A percentile compares a stretch with the other conserved stretches of the same genome.
Evolutionary conservation across 2,329 filamentous ascomycete genomes (phyloP).

Genomic region (Colletotrichum limetticola): DNA sequence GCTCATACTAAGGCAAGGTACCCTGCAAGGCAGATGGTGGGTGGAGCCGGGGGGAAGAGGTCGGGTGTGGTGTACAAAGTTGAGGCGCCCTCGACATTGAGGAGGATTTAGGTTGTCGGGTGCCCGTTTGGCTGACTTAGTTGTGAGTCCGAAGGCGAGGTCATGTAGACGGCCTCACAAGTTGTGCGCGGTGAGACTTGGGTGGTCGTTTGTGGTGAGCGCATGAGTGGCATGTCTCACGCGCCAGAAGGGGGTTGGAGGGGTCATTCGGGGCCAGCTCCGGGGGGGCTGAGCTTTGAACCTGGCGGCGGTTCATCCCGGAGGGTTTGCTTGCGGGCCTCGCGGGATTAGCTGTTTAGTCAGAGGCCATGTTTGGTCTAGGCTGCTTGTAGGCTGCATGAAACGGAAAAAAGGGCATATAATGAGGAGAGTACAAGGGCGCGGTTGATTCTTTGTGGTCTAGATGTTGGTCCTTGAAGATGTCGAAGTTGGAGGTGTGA

Average conservation of each 20-base stretch:
- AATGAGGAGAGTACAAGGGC: too few relatives aligned
- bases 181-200: conserved; percentile 31
- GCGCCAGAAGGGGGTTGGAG: not conserved
- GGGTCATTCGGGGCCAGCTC: conserved; percentile 33
- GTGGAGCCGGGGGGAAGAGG: not conserved
- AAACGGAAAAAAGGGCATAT: conserved; percentile 22
- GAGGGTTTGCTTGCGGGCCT: not conserved
- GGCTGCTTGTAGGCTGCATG: not conserved
- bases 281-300: conserved; percentile 29
- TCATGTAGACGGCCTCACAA: conserved; percentile 34
- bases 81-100: not conserved
- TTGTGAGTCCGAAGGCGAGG: conserved; percentile 22
- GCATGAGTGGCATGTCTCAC: conserved; percentile 35
- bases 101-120: conserved; percentile 15
- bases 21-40: not conserved
- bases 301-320: conserved; percentile 8
- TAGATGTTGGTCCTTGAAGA: not conserved
- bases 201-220: conserved; percentile 29
- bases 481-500: not conserved
- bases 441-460: not conserved
- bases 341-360: not conserved
- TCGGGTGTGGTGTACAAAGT: not conserved
- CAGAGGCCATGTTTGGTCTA: not conserved
- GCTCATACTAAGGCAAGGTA: not conserved
- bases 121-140: conserved; percentile 30